Percentiles rank a stretch among this genome's conserved stretches.
Evolutionary conservation across 768 basidiomycete species (phyloP).

Genomic region (Agaricus subrufescens): DNA sequence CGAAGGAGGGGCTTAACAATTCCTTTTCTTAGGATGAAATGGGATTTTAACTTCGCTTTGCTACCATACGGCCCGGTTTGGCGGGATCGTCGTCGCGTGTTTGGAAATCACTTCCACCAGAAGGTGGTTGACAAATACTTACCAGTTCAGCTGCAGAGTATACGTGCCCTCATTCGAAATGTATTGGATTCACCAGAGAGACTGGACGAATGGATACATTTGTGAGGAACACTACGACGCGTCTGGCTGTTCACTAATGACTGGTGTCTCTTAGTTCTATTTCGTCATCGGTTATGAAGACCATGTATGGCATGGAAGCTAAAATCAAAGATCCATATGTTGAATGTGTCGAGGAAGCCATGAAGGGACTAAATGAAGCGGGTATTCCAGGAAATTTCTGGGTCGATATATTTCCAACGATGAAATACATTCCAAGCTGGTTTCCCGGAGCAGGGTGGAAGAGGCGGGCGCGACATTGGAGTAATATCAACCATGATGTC

Average conservation of each 20-base stretch:
- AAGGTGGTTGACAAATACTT: not conserved
- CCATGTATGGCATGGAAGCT: constrained; percentile 25
- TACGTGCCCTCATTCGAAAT: not conserved
- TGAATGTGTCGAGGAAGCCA: constrained; percentile 24
- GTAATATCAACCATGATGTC: not conserved
- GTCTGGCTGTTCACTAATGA: not conserved
- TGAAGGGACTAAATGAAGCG: constrained; percentile 18
- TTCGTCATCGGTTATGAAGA: constrained; percentile 16
- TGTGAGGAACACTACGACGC: not conserved
- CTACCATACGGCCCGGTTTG: constrained; percentile 32
- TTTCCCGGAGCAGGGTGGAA: constrained; percentile 33
- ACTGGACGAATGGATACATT: not conserved
- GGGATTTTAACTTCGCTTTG: constrained; percentile 35
- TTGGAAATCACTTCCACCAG: constrained; percentile 36
- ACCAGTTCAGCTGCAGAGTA: not conserved
- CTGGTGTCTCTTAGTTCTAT: not conserved
- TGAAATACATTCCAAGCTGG: constrained; percentile 32
- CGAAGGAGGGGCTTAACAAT: not conserved
- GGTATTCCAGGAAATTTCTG: constrained; percentile 17
- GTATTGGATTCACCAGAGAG: not conserved
- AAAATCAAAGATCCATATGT: constrained; percentile 31
- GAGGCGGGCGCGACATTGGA: constrained; percentile 12
- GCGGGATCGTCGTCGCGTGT: constrained; percentile 39
- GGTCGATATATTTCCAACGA: constrained; percentile 13
- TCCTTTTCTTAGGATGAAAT: constrained; percentile 11